A percentile compares a stretch with the other conserved stretches of the same genome.
Conservation (phyloP, 805 yeast genomes). For the Schizosaccharomyces osmophilus region DNA sequence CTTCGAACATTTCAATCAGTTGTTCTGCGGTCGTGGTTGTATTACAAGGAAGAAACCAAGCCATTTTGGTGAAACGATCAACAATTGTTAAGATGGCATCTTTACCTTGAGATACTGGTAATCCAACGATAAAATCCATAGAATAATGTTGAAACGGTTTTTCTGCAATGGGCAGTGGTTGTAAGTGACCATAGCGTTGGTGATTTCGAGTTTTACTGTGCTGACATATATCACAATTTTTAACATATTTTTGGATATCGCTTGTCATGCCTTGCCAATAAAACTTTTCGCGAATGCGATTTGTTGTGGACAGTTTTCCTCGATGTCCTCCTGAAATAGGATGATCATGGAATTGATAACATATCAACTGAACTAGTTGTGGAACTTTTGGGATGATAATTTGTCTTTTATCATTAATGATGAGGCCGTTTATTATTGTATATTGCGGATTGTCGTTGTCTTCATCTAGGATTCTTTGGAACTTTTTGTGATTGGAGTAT, state of each 20-base stretch:
- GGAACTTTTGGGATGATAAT: not conserved
- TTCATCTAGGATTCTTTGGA: not conserved
- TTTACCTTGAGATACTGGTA: slow-evolving; percentile 4
- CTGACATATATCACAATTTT: not conserved
- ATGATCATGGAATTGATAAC: not conserved
- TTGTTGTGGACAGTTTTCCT: not conserved
- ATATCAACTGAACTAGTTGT: not conserved
- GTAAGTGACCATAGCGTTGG: slow-evolving; percentile 3
- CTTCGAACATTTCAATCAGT: not conserved
- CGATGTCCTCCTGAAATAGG: not conserved
- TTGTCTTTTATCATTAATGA: not conserved
- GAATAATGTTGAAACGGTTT: slow-evolving; percentile 4
- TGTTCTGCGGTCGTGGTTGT: not conserved
- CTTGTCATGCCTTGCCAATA: not conserved
- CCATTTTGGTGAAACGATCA: slow-evolving; percentile 8
- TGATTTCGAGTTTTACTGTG: not conserved
- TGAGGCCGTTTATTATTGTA: not conserved
- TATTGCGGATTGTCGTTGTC: not conserved
- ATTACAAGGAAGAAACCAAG: slow-evolving; percentile 7
- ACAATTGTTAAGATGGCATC: slow-evolving; percentile 9
- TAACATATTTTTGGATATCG: not conserved
- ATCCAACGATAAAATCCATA: slow-evolving; percentile 8
- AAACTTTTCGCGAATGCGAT: not conserved
- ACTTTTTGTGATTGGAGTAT: not conserved
- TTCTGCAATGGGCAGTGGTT: slow-evolving; percentile 6